These are phyloP conservation scores for Epichloe elymi DNA, from an alignment of 2,329 filamentous ascomycete genomes.

Conservation along the genomic window DNA sequence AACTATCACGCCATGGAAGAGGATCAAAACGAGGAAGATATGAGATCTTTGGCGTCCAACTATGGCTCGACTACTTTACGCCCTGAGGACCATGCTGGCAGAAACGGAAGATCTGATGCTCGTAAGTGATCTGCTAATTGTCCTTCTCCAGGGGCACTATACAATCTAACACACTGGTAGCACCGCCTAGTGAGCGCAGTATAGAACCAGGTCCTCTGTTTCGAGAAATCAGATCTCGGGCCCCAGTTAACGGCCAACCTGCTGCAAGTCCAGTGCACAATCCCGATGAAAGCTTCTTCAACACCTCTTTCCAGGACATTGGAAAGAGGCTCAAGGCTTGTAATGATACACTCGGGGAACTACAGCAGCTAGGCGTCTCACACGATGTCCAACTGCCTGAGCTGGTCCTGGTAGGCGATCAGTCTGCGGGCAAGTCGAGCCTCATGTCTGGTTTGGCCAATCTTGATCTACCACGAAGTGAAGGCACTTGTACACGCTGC, in stretches of 20 bases:
- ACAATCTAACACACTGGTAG: conserved; percentile 11
- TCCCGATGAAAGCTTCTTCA: conserved; percentile 26
- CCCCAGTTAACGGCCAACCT: conserved; percentile 4
- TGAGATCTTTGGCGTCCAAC: conserved; percentile 6
- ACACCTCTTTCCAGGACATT: conserved; percentile 37
- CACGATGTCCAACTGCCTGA: conserved; percentile 61
- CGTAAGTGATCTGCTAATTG: conserved; percentile 17
- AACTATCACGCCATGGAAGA: background rate
- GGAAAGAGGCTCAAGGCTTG: conserved; percentile 50
- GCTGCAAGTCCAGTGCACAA: conserved; percentile 11
- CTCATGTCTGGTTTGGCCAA: conserved; percentile 52
- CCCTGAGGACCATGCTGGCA: conserved; percentile 12
- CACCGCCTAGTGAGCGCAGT: conserved; percentile 23
- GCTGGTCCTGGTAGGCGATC: conserved; percentile 73
- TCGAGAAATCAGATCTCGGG: conserved; percentile 22
- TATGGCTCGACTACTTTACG: conserved; percentile 8
- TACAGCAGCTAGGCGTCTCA: conserved; percentile 61
- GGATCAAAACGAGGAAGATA: background rate
- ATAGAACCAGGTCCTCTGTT: conserved; percentile 25
- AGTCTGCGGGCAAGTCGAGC: conserved; percentile 71
- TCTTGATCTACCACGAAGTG: conserved; percentile 57
- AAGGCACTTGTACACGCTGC: conserved; percentile 66
- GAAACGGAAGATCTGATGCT: conserved; percentile 23
- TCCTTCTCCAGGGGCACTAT: background rate
- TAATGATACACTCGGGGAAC: conserved; percentile 51